These are phyloP conservation scores for Alternaria arbusti DNA, from an alignment of 2,329 filamentous ascomycete species.

Conservation along the genomic window DNA sequence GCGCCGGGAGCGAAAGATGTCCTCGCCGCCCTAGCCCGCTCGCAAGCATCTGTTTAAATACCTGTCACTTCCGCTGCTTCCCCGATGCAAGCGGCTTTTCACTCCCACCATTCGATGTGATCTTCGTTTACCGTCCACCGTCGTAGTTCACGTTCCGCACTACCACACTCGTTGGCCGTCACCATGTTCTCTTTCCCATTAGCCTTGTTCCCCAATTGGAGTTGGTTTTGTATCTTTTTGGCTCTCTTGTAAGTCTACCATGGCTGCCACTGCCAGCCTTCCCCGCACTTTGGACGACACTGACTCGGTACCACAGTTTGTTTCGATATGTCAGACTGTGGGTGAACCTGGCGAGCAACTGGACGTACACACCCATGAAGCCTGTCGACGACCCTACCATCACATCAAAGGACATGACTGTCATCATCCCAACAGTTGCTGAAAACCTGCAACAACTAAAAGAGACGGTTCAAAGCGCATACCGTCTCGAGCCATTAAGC, in stretches of 20 bases:
- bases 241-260: conserved; percentile 43
- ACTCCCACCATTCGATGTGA: conserved; percentile 50
- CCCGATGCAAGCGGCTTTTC: conserved; percentile 48
- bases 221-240: conserved; percentile 48
- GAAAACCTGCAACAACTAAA: conserved; percentile 83
- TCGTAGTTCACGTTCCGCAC: conserved; percentile 43
- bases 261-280: conserved; percentile 3
- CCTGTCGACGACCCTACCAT: conserved; percentile 82
- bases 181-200: conserved; percentile 49
- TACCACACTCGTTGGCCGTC: conserved; percentile 48
- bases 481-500: conserved; percentile 72
- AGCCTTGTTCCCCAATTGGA: conserved; percentile 47
- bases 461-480: conserved; percentile 78
- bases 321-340: conserved; percentile 87
- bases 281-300: conserved; percentile 15
- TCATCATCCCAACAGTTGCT: conserved; percentile 92
- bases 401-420: conserved; percentile 83
- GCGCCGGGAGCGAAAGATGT: conserved; percentile 49
- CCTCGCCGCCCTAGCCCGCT: conserved; percentile 46
- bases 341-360: conserved; percentile 78
- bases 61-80: conserved; percentile 47
- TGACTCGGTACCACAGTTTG: conserved; percentile 62
- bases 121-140: conserved; percentile 45
- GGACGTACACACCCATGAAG: conserved; percentile 83
- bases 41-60: conserved; percentile 51